A percentile compares a stretch with the other conserved stretches of the same genome.
Evolutionary conservation across 2,329 filamentous ascomycete species (phyloP).

Genomic region (Sphaerostilbella broomeana): DNA sequence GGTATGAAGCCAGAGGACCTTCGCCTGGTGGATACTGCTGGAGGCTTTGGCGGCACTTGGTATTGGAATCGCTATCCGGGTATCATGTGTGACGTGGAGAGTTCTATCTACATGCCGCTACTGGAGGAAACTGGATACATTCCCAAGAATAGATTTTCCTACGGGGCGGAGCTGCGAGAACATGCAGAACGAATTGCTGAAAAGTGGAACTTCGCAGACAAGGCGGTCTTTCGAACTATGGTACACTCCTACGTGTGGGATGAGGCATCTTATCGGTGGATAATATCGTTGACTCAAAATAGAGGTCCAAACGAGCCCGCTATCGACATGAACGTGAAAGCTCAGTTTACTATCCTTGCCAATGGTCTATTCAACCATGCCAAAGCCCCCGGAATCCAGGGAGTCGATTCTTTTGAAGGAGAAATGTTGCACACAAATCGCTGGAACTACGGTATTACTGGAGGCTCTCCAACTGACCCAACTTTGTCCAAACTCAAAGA

Average conservation of each 20-base stretch:
- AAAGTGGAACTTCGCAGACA: conserved; percentile 33
- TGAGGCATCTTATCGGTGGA: conserved; percentile 26
- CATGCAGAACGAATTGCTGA: conserved; percentile 37
- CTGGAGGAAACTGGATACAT: conserved; percentile 55
- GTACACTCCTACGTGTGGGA: conserved; percentile 41
- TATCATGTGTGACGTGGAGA: conserved; percentile 51
- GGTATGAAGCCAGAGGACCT: conserved; percentile 28
- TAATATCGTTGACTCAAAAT: conserved; percentile 17
- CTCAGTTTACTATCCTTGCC: conserved; percentile 34
- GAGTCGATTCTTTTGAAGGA: conserved; percentile 36
- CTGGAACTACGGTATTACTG: conserved; percentile 40
- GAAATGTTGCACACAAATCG: conserved; percentile 39
- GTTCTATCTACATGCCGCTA: conserved; percentile 53
- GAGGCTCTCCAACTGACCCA: conserved; percentile 33
- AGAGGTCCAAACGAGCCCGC: conserved; percentile 18
- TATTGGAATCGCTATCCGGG: conserved; percentile 47
- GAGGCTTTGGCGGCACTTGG: conserved; percentile 45
- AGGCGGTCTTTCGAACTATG: conserved; percentile 35
- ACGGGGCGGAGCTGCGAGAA: conserved; percentile 35
- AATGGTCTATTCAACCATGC: conserved; percentile 34
- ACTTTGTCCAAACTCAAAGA: conserved; percentile 38
- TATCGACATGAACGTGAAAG: conserved; percentile 26
- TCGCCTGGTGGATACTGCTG: conserved; percentile 35
- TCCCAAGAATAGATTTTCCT: conserved; percentile 43
- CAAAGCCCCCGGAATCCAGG: conserved; percentile 37